phyloP scores from a whole-genome alignment of 75 land plant species.

The Pseudotsuga menziesii region DNA sequence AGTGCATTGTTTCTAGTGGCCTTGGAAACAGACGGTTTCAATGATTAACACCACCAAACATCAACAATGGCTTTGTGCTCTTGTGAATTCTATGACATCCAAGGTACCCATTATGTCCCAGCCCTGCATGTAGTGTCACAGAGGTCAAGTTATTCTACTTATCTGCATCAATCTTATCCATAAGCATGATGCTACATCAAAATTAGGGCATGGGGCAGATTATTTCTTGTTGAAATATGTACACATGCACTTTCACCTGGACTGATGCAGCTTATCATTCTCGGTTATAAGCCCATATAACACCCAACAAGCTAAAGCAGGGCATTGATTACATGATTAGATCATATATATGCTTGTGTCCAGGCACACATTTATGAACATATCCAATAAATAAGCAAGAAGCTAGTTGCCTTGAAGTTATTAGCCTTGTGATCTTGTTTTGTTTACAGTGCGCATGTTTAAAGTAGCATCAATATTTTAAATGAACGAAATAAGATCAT shows the following conservation, averaged over 20 bases:
- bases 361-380: background rate
- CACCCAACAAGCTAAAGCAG: background rate
- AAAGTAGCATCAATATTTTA: no score
- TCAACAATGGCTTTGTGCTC: background rate
- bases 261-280: background rate
- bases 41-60: no score
- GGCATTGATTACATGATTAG: background rate
- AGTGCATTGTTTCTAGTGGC: no score
- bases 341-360: no score
- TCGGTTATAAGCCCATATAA: background rate
- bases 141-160: background rate
- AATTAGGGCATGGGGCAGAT: background rate
- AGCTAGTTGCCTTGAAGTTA: background rate
- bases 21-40: no score
- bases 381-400: background rate
- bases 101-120: background rate
- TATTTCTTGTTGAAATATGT: background rate
- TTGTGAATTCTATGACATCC: background rate
- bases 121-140: background rate
- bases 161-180: background rate
- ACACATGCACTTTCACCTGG: background rate
- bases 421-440: no score
- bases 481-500: no score
- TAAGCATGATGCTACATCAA: background rate
- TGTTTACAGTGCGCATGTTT: no score